A percentile compares a stretch with the other conserved stretches of the same genome.
phyloP scores from a whole-genome alignment of 192 early-diverging fungal species.

The Coemansia aciculifera region DNA sequence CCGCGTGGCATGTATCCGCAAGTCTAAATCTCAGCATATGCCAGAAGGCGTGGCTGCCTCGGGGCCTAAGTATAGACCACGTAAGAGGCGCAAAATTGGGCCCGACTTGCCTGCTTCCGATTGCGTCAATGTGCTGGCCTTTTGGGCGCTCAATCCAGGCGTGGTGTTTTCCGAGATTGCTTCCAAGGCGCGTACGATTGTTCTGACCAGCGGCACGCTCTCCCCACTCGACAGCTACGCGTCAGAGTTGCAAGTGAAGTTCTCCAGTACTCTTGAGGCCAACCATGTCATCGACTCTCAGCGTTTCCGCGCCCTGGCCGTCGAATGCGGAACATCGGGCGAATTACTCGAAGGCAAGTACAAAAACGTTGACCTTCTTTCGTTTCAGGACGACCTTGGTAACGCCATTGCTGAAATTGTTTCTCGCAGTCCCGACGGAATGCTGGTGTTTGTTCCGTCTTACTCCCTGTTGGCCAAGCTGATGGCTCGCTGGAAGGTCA shows the following conservation, averaged over 20 bases:
- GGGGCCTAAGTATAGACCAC: neutral
- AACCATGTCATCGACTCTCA: slow-evolving; percentile 66
- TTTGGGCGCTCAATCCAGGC: slow-evolving; percentile 45
- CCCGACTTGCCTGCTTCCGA: neutral
- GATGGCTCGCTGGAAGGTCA: slow-evolving; percentile 45
- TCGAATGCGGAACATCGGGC: slow-evolving; percentile 55
- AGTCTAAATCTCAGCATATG: neutral
- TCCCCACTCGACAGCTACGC: slow-evolving; percentile 64
- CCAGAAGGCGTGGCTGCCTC: too few species aligned
- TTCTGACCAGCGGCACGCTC: slow-evolving; percentile 69
- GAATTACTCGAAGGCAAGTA: slow-evolving; percentile 50
- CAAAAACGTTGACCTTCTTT: slow-evolving; percentile 34
- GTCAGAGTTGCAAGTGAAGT: slow-evolving; percentile 59
- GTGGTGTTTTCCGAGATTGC: slow-evolving; percentile 49
- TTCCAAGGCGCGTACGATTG: slow-evolving; percentile 48
- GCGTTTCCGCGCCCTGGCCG: slow-evolving; percentile 61
- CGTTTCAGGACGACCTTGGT: slow-evolving; percentile 61
- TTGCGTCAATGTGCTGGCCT: slow-evolving; percentile 31
- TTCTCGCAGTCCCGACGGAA: slow-evolving; percentile 41
- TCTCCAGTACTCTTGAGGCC: slow-evolving; percentile 58
- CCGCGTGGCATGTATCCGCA: slow-evolving; percentile 28
- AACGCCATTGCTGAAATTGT: slow-evolving; percentile 41
- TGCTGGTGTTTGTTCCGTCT: slow-evolving; percentile 53
- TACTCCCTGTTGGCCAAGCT: slow-evolving; percentile 50
- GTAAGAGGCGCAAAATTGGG: neutral